These are phyloP conservation scores for Phtheirospermum japonicum DNA, from an alignment of 257 asterid species.

Conservation along the genomic window DNA sequence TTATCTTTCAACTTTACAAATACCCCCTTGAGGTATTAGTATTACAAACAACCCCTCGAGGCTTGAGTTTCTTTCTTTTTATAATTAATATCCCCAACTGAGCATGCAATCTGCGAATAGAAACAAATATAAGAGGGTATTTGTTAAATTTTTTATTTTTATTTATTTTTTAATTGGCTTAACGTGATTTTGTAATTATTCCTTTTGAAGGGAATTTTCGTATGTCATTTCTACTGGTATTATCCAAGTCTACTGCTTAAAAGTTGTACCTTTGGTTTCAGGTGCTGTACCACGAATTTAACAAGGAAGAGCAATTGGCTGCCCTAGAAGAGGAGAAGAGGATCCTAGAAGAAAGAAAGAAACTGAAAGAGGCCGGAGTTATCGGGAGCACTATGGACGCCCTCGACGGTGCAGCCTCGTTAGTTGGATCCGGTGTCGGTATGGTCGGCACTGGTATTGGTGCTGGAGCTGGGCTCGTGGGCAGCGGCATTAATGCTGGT, in stretches of 20 bases:
- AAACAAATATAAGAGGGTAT: not conserved
- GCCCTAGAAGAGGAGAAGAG: conserved; percentile 86
- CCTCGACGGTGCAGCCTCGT: conserved; percentile 69
- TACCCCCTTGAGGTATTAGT: too few species aligned
- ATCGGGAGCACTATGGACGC: conserved; percentile 98
- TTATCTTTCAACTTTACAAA: not conserved
- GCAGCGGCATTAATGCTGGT: conserved; percentile 92
- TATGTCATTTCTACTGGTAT: not conserved
- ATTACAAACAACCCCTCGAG: not conserved
- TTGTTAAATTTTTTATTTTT: not conserved
- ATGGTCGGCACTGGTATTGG: conserved; percentile 49
- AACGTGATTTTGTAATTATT: not conserved
- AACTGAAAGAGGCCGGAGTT: conserved; percentile 85
- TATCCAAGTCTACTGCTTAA: not conserved
- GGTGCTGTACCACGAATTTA: conserved; percentile 78
- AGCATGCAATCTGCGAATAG: not conserved
- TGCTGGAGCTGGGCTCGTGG: conserved; percentile 64
- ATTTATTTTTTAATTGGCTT: not conserved
- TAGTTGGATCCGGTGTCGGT: conserved; percentile 61
- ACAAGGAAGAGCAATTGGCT: conserved; percentile 79
- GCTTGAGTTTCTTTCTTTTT: not conserved
- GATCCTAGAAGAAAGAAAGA: conserved; percentile 81
- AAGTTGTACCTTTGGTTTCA: conserved; percentile 26
- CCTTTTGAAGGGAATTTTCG: not conserved
- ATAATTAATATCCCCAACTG: not conserved